Base-by-base conservation (phyloP, 1,139 yeast genomes). In the Kodamaea derodonti region DNA sequence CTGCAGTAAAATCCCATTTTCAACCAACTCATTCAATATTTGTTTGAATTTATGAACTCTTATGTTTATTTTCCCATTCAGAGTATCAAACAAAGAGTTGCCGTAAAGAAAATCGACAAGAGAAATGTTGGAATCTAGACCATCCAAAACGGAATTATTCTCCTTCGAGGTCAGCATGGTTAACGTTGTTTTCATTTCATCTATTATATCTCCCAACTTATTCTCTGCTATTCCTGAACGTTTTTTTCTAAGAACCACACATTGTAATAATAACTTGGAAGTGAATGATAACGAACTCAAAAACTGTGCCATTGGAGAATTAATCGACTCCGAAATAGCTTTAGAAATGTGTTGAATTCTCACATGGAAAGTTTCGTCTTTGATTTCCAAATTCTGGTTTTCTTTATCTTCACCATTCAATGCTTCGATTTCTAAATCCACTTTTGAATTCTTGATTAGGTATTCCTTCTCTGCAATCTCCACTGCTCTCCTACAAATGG, bases 401-500 rank as follows among this genome's bases (percentile, higher is more conserved):
- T 14, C 28, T 25, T 12, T 13, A 6, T 24, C 7, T 12, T 24
- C 47, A 6, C 44, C 50, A 4, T 41, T 43, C n/a, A 46, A 53
- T 3, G 43, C 47, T 16, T 25, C 12, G 2, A 24, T 43, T 40
- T 23, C 24, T 3, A 39, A 22, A 3, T 34, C 39, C 17, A 7
- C 22, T 47, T 41, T 12, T 48, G 52, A 13, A 37, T 14, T 12
- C 31, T 6, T 48, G 14, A 33, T 30, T 46, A 57, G 58, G 43
- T 67, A 78, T 40, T 77, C 80, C 37, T 58, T 58, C 49, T 85
- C 95, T 0, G 97, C 96, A 26, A 90, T 68, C 53, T 88, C 97
- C 6, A 90, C 85, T 0, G 97, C 97, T 40, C 97, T 66, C 29
- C 94, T 73, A 52, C 96, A 85, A 12, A 92, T 85, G 39, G 85